Evolutionary conservation across 352 stramenopile species (phyloP).

Genomic region (Globisporangium yorkense): DNA sequence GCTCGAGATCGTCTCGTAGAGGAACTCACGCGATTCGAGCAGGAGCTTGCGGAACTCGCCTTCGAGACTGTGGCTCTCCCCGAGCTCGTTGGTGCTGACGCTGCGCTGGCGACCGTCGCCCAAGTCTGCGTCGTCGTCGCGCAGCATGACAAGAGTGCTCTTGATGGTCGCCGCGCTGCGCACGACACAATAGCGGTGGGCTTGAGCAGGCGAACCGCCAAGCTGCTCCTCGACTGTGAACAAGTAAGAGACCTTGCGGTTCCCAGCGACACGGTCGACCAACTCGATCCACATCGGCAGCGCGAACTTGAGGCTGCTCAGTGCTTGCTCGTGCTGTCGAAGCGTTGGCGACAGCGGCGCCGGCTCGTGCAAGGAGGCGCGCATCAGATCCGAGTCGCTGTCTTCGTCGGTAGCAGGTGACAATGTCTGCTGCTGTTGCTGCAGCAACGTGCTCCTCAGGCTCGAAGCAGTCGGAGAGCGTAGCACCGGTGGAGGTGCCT

Average conservation of each 20-base stretch:
- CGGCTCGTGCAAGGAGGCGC: background rate
- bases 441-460: slow-evolving; percentile 2
- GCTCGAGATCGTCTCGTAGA: slow-evolving; percentile 57
- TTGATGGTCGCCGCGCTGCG: slow-evolving; percentile 60
- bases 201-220: background rate
- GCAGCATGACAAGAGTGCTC: slow-evolving; percentile 44
- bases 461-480: slow-evolving; percentile 13
- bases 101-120: slow-evolving; percentile 26
- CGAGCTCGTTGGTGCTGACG: slow-evolving; percentile 6
- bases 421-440: background rate
- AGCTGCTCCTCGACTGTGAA: slow-evolving; percentile 39
- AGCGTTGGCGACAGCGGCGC: slow-evolving; percentile 11
- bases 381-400: background rate
- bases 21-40: slow-evolving; percentile 58
- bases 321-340: slow-evolving; percentile 17
- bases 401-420: background rate
- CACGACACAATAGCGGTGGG: slow-evolving; percentile 26
- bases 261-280: slow-evolving; percentile 45
- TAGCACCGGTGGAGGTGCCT: background rate
- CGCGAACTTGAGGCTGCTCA: slow-evolving; percentile 42
- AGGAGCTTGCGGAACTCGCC: slow-evolving; percentile 38
- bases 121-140: slow-evolving; percentile 16
- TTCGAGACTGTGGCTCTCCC: slow-evolving; percentile 19
- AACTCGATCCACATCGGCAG: slow-evolving; percentile 69
- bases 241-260: slow-evolving; percentile 66